Percentiles rank a stretch among this genome's conserved stretches.
Evolutionary conservation across 768 basidiomycete species (phyloP).

Genomic region (Lentinula edodes): DNA sequence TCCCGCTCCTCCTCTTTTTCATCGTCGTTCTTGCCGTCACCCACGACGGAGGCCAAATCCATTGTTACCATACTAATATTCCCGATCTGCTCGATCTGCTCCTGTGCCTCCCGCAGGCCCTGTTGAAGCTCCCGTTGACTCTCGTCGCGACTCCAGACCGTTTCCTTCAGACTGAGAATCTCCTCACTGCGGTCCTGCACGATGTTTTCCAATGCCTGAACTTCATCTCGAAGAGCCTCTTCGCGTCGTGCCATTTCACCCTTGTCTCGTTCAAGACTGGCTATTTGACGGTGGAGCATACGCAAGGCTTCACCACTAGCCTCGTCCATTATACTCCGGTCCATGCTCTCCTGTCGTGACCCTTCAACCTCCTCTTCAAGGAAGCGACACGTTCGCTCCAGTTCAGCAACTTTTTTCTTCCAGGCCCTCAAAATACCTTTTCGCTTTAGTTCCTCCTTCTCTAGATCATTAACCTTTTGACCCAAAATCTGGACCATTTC

Average conservation of each 20-base stretch:
- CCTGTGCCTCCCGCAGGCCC: constrained; percentile 49
- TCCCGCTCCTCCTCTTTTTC: constrained; percentile 37
- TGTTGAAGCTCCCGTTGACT: constrained; percentile 47
- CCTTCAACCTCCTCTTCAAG: constrained; percentile 87
- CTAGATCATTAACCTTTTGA: constrained; percentile 45
- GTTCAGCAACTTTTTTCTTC: constrained; percentile 74
- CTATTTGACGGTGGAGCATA: constrained; percentile 75
- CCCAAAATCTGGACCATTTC: constrained; percentile 61
- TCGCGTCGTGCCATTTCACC: constrained; percentile 39
- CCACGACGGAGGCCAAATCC: constrained; percentile 39
- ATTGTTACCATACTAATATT: constrained; percentile 35
- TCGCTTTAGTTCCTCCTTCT: constrained; percentile 62
- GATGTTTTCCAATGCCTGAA: constrained; percentile 42
- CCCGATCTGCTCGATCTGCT: constrained; percentile 57
- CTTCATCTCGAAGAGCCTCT: constrained; percentile 35
- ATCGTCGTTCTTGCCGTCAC: constrained; percentile 33
- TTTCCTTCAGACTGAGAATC: constrained; percentile 38
- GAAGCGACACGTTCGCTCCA: constrained; percentile 60
- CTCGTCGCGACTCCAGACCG: constrained; percentile 43
- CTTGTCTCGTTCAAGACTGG: constrained; percentile 66
- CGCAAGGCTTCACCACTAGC: constrained; percentile 76
- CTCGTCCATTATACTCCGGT: constrained; percentile 79
- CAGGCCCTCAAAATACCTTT: constrained; percentile 48
- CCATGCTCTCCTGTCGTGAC: constrained; percentile 75
- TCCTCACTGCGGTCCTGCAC: constrained; percentile 41